phyloP scores from a whole-genome alignment of 2,329 filamentous ascomycete genomes.

The Chalara sp. region DNA sequence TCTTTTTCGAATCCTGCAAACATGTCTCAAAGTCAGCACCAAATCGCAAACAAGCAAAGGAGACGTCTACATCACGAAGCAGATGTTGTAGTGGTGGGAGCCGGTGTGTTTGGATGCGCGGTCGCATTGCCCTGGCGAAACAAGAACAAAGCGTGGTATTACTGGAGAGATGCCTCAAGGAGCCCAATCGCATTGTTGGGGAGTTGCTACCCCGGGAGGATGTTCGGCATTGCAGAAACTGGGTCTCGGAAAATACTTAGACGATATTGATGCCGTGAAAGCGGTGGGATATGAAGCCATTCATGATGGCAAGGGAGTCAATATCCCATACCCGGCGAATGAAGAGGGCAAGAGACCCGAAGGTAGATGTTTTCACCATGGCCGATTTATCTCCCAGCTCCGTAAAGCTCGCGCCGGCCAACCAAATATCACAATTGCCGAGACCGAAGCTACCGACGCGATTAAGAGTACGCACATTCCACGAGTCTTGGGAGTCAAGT shows the following conservation, averaged over 20 bases:
- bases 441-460: conserved; percentile 76
- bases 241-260: conserved; percentile 74
- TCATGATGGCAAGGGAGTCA: conserved; percentile 66
- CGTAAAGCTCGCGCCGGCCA: conserved; percentile 67
- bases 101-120: conserved; percentile 83
- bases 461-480: conserved; percentile 56
- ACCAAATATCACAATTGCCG: conserved; percentile 82
- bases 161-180: conserved; percentile 80
- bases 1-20: neutral
- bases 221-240: conserved; percentile 73
- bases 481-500: conserved; percentile 64
- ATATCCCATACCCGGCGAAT: conserved; percentile 70
- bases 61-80: conserved; percentile 53
- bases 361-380: conserved; percentile 87
- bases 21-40: conserved; percentile 10
- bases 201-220: conserved; percentile 92
- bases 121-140: conserved; percentile 74
- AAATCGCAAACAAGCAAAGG: conserved; percentile 31
- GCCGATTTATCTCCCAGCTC: conserved; percentile 80
- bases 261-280: conserved; percentile 79
- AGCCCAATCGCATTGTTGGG: conserved; percentile 93
- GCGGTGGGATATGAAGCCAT: conserved; percentile 84
- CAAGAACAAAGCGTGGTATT: conserved; percentile 89
- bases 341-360: conserved; percentile 44
- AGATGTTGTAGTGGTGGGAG: conserved; percentile 88